Percentiles rank a stretch among this genome's conserved stretches.
Conservation (phyloP, 805 yeast species). For the Metschnikowia colocasiae region DNA sequence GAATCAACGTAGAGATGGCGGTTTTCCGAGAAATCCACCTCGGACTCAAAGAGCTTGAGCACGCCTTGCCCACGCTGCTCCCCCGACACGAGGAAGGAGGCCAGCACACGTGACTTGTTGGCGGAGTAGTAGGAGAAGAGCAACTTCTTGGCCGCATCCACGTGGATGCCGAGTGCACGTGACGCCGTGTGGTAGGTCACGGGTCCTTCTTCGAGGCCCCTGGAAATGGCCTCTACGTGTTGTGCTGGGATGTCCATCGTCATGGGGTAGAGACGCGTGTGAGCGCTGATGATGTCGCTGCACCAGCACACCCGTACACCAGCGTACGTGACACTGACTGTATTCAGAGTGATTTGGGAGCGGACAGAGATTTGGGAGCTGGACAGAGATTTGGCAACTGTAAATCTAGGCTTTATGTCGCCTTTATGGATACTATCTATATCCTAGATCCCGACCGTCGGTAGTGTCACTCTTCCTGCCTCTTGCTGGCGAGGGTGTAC, state of each 20-base stretch:
- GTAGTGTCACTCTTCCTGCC: no score
- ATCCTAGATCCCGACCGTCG: no score
- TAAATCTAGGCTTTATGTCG: no score
- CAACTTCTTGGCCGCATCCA: conserved; percentile 35
- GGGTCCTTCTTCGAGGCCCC: conserved; percentile 9
- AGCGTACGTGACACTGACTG: no score
- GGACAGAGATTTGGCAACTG: no score
- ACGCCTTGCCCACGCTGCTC: conserved; percentile 12
- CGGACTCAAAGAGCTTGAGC: conserved; percentile 25
- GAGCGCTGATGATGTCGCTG: background rate
- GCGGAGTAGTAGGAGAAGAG: conserved; percentile 37
- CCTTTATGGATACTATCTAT: no score
- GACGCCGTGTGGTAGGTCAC: conserved; percentile 44
- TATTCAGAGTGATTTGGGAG: no score
- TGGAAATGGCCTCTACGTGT: conserved; percentile 31
- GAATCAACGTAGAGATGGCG: conserved; percentile 24
- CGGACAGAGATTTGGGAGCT: no score
- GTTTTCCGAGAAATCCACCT: conserved; percentile 21
- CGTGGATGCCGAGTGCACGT: conserved; percentile 37
- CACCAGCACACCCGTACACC: background rate
- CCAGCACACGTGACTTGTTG: conserved; percentile 34
- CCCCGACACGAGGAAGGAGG: conserved; percentile 44
- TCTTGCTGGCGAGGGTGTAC: conserved; percentile 44
- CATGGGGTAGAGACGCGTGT: background rate
- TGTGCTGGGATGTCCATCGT: conserved; percentile 30